Conservation (phyloP, 1,139 yeast species). For the Geotrichum restrictum region DNA sequence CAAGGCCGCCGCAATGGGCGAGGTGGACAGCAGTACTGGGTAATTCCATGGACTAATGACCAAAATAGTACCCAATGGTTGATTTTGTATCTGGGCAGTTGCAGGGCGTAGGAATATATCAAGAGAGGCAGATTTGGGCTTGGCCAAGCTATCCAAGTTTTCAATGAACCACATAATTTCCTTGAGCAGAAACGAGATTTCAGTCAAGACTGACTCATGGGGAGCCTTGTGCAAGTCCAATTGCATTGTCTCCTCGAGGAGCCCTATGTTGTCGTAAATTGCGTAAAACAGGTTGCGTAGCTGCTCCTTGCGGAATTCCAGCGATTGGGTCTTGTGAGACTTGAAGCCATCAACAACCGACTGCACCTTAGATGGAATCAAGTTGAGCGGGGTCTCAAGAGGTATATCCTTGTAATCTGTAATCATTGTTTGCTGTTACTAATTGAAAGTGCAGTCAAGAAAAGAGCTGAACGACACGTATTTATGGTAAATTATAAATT, state of each 20-base stretch:
- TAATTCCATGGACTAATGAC: constrained; percentile 85
- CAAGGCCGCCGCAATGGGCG: constrained; percentile 74
- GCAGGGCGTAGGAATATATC: constrained; percentile 41
- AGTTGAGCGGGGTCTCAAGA: constrained; percentile 45
- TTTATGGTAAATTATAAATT: too few species aligned
- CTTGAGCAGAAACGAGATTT: constrained; percentile 48
- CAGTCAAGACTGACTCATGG: constrained; percentile 59
- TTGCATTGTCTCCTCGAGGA: constrained; percentile 54
- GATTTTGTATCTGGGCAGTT: constrained; percentile 53
- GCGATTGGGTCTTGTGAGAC: constrained; percentile 49
- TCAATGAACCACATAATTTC: constrained; percentile 62
- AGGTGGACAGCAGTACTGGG: constrained; percentile 62
- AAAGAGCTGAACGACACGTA: neutral
- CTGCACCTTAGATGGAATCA: constrained; percentile 49
- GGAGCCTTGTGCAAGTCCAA: constrained; percentile 64
- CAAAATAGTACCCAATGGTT: constrained; percentile 73
- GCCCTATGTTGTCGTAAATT: constrained; percentile 56
- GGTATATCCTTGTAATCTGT: constrained; percentile 18
- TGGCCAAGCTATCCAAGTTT: constrained; percentile 58
- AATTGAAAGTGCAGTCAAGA: neutral
- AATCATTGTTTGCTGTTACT: neutral
- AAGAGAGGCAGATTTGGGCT: constrained; percentile 41
- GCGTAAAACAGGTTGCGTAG: constrained; percentile 67
- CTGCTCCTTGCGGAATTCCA: constrained; percentile 58
- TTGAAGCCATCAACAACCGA: constrained; percentile 46